phyloP scores from a whole-genome alignment of 1,284 basidiomycete genomes.

The Fomitopsis pinicola region DNA sequence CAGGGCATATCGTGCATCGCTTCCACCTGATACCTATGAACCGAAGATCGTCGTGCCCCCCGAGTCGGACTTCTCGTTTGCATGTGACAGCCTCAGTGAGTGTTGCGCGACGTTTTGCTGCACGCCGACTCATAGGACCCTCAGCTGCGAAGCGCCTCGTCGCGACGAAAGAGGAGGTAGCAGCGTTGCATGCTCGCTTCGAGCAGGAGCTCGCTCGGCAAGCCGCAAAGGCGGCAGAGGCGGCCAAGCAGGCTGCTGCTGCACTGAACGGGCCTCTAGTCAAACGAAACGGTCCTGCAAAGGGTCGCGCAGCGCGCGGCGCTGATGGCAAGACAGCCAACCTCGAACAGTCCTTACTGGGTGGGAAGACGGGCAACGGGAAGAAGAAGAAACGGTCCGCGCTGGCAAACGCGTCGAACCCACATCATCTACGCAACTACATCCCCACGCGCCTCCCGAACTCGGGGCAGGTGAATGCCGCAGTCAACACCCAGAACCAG shows the following conservation, averaged over 20 bases:
- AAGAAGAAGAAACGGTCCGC: slow-evolving; percentile 90
- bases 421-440: slow-evolving; percentile 87
- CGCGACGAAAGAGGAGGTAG: slow-evolving; percentile 63
- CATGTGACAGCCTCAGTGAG: slow-evolving; percentile 65
- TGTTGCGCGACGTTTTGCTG: slow-evolving; percentile 26
- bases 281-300: slow-evolving; percentile 39
- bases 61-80: slow-evolving; percentile 51
- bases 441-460: slow-evolving; percentile 74
- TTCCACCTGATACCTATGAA: slow-evolving; percentile 6
- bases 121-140: slow-evolving; percentile 6
- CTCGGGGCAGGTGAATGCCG: slow-evolving; percentile 38
- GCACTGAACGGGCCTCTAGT: slow-evolving; percentile 22
- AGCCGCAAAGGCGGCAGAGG: slow-evolving; percentile 51
- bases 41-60: slow-evolving; percentile 33
- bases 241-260: slow-evolving; percentile 42
- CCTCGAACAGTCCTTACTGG: slow-evolving; percentile 33
- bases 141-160: slow-evolving; percentile 66
- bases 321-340: slow-evolving; percentile 32
- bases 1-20: slow-evolving; percentile 16
- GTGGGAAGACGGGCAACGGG: slow-evolving; percentile 32
- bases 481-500: slow-evolving; percentile 37
- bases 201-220: slow-evolving; percentile 68
- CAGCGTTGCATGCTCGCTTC: slow-evolving; percentile 58
- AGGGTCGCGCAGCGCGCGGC: slow-evolving; percentile 20
- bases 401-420: slow-evolving; percentile 84